phyloP scores from a whole-genome alignment of 495 filamentous ascomycete genomes.

The Thermochaetoides thermophila region DNA sequence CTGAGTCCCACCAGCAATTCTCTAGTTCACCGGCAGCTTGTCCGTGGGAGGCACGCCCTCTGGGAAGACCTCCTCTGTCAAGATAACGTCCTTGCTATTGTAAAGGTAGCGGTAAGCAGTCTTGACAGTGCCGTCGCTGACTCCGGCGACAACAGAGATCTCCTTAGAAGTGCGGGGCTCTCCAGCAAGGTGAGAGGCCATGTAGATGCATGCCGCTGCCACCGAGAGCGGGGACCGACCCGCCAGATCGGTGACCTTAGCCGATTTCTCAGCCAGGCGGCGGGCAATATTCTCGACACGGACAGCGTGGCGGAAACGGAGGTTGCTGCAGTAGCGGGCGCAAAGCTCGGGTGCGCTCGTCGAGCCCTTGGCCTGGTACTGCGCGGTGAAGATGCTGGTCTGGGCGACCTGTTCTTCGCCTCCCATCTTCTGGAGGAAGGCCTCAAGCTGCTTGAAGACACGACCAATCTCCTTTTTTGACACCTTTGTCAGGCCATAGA shows the following conservation, averaged over 20 bases:
- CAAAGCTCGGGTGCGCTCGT: constrained; percentile 77
- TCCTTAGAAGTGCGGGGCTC: constrained; percentile 67
- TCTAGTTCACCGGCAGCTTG: constrained; percentile 42
- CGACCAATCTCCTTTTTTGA: constrained; percentile 93
- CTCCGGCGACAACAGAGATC: constrained; percentile 64
- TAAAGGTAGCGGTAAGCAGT: constrained; percentile 86
- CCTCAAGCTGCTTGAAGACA: constrained; percentile 84
- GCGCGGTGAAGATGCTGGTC: constrained; percentile 26
- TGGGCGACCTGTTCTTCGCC: constrained; percentile 23
- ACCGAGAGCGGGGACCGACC: constrained; percentile 90
- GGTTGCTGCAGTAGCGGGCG: constrained; percentile 73
- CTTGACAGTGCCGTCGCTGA: constrained; percentile 91
- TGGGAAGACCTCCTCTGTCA: constrained; percentile 57
- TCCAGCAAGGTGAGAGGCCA: constrained; percentile 73
- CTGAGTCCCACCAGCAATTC: no score
- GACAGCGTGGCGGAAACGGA: constrained; percentile 47
- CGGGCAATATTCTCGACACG: constrained; percentile 56
- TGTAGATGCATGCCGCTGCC: constrained; percentile 91
- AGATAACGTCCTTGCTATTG: constrained; percentile 51
- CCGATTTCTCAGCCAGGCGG: constrained; percentile 58
- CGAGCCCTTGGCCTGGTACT: constrained; percentile 58
- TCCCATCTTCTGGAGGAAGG: constrained; percentile 52
- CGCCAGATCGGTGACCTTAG: constrained; percentile 59
- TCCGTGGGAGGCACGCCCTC: constrained; percentile 51
- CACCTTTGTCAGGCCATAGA: constrained; percentile 82